phyloP scores from a whole-genome alignment of 2,329 filamentous ascomycete genomes.

The Hymenoscyphus scutula region DNA sequence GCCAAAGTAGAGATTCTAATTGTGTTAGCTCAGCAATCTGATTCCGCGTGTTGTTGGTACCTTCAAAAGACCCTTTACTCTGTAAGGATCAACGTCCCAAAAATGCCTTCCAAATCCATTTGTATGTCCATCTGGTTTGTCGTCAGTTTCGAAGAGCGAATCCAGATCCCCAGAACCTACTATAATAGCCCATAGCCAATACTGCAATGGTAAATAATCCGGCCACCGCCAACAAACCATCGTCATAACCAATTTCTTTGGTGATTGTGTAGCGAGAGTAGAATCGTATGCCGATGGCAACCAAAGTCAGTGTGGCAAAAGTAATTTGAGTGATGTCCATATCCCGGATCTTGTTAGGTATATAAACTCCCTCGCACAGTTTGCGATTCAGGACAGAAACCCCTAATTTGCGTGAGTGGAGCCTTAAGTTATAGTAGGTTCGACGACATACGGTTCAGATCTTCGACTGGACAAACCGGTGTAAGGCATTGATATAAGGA shows the following conservation, averaged over 20 bases:
- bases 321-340: too few relatives aligned
- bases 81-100: slow-evolving; percentile 21
- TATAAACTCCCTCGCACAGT: slow-evolving; percentile 16
- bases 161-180: slow-evolving; percentile 9
- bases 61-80: slow-evolving; percentile 10
- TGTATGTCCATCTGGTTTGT: slow-evolving; percentile 6
- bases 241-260: slow-evolving; percentile 18
- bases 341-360: slow-evolving; percentile 10
- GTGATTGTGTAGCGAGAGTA: slow-evolving; percentile 21
- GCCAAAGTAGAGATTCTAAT: slow-evolving; percentile 20
- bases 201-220: slow-evolving; percentile 12
- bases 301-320: slow-evolving; percentile 11
- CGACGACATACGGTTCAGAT: too few relatives aligned
- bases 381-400: slow-evolving; percentile 10
- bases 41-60: slow-evolving; percentile 9
- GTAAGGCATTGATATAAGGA: too few relatives aligned
- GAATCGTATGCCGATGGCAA: slow-evolving; percentile 19
- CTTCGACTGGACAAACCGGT: too few relatives aligned
- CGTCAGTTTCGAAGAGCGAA: neutral
- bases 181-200: slow-evolving; percentile 15
- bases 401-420: slow-evolving; percentile 12
- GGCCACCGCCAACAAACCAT: slow-evolving; percentile 15
- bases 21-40: neutral
- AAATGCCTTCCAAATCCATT: slow-evolving; percentile 22
- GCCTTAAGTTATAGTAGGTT: neutral